These are phyloP conservation scores for Lactarius vividus DNA, from an alignment of 768 basidiomycete genomes.

Conservation along the genomic window DNA sequence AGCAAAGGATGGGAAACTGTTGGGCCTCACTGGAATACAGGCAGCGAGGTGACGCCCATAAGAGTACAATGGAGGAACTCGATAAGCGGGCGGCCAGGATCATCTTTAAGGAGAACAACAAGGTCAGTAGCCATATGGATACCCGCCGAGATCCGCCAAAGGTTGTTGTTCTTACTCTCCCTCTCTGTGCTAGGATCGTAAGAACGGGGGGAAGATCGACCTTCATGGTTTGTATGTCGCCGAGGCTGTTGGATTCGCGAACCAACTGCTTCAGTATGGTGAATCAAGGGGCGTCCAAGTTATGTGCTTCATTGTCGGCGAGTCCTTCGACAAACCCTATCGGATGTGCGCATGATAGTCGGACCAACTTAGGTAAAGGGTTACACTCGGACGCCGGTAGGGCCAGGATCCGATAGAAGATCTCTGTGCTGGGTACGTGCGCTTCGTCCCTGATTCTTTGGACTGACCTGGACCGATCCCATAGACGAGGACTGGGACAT, in stretches of 20 bases:
- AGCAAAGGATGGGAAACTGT: not conserved
- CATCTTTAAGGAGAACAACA: slow-evolving; percentile 12
- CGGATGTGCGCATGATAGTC: not conserved
- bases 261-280: not conserved
- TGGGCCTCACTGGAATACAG: not conserved
- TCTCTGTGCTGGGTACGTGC: slow-evolving; percentile 6
- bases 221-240: slow-evolving; percentile 10
- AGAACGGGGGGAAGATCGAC: not conserved
- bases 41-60: not conserved
- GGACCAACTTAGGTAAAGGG: slow-evolving; percentile 1
- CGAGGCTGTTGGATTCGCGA: slow-evolving; percentile 3
- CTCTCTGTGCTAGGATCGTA: not conserved
- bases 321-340: not conserved
- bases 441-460: not conserved
- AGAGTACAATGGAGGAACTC: not conserved
- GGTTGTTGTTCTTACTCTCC: not conserved
- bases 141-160: not conserved
- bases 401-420: slow-evolving; percentile 12
- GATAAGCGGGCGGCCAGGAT: slow-evolving; percentile 9
- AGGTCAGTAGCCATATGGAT: slow-evolving; percentile 4
- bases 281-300: not conserved
- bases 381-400: slow-evolving; percentile 9
- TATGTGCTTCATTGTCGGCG: slow-evolving; percentile 21
- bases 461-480: not conserved
- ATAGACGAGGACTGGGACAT: slow-evolving; percentile 4